Evolutionary conservation across 2,329 filamentous ascomycete genomes (phyloP), one percentile per base, ranked within the genome.

Genomic region (Fusarium chaquense): DNA sequence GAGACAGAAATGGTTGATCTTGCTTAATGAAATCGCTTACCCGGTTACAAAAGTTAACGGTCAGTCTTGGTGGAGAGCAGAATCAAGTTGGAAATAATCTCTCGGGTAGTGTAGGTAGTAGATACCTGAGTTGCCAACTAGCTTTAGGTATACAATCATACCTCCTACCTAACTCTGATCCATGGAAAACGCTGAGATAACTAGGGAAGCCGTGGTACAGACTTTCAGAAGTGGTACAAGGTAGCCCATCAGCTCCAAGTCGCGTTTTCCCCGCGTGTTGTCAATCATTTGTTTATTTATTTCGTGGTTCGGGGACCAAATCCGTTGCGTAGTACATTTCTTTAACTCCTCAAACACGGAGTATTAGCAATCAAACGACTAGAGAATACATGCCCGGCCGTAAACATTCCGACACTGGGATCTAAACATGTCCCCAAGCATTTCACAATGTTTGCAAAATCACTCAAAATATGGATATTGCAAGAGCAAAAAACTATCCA

Each of bases 291-390:
- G 61, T 67, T 62, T 58, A 43, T 56, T 67, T 53, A 20, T 40
- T 52, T 63, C 41, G 46, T 67, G 44, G 60, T 46, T 70, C 49
- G 67, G 57, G 66, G 55, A 70, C 40, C 44, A 67, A 67, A 46
- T 44, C 47, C 47, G 24, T 30, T 41, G 18, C 28, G 30, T 43
- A 51, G 36, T 28, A 28, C 24, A 20, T 33, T 24, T 22, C 10
- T 24, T 22, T 12, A 28, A 16, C 44, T 8, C 11, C 11, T 20
- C n/a, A n/a, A 13, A 20, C 18, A 43, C 24, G 20, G 22, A 38
- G 33, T 28, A 15, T 32, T 13, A n/a, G 11, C 15, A 11, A 30
- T 28, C 15, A 46, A 46, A 43, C 24, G 8, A 13, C 15, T 5
- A 33, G 4, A 24, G 15, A 20, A 36, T 28, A 38, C 22, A 18